Percentiles rank a stretch among this genome's conserved stretches.
These are phyloP conservation scores for Cyclotella sp. DNA, from an alignment of 108 stramenopile genomes.

Conservation along the genomic window DNA sequence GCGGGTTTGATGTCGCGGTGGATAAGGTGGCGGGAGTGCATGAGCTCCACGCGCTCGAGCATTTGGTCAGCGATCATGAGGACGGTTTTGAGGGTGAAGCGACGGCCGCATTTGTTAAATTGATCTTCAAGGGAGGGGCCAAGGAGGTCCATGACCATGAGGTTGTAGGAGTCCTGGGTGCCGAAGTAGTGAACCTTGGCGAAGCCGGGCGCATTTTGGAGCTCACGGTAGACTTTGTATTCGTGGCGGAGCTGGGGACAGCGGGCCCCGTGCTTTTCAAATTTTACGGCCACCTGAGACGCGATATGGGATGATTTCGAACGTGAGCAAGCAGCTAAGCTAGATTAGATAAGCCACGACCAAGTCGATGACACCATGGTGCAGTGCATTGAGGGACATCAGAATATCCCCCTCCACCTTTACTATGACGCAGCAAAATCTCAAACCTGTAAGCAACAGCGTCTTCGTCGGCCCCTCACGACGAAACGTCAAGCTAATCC, in stretches of 20 bases:
- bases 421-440: no score
- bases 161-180: conserved; percentile 96
- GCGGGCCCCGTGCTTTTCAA: conserved; percentile 91
- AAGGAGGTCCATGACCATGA: conserved; percentile 99
- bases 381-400: no score
- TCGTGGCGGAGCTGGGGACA: conserved; percentile 99
- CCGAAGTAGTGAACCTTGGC: conserved; percentile 98
- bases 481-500: background rate
- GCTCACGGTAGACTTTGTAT: conserved; percentile 99
- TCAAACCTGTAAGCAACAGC: no score
- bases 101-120: conserved; percentile 97
- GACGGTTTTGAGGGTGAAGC: conserved; percentile 95
- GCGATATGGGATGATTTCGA: no score
- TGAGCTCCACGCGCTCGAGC: conserved; percentile 96
- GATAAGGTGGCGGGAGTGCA: conserved; percentile 97
- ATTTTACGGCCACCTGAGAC: conserved; percentile 91
- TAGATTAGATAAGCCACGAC: no score
- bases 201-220: conserved; percentile 95
- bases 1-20: conserved; percentile 98
- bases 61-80: conserved; percentile 98
- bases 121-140: conserved; percentile 98
- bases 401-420: no score
- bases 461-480: no score
- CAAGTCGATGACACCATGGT: no score
- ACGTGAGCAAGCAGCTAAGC: no score